phyloP scores from a whole-genome alignment of 805 yeast species.

The Sporopachydermia lactativora region DNA sequence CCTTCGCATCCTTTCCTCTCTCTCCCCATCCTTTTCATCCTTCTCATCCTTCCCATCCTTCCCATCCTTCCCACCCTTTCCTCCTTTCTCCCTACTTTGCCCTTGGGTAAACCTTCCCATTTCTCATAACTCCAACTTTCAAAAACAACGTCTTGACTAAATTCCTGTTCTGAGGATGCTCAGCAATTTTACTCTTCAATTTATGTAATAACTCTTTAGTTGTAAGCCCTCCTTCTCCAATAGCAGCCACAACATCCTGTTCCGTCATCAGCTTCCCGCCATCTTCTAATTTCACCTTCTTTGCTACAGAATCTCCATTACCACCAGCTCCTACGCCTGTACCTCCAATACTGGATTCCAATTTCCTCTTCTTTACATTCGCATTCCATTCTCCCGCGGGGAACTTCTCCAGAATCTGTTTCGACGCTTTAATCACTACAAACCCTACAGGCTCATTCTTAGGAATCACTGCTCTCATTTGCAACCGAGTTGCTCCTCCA shows the following conservation, averaged over 20 bases:
- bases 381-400: conserved; percentile 86
- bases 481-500: conserved; percentile 14
- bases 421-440: conserved; percentile 51
- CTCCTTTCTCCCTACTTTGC: conserved; percentile 4
- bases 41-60: neutral
- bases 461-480: conserved; percentile 16
- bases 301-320: conserved; percentile 18
- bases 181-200: conserved; percentile 46
- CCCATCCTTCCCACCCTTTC: neutral
- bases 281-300: conserved; percentile 26
- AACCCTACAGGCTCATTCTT: conserved; percentile 34
- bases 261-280: conserved; percentile 39
- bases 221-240: conserved; percentile 30
- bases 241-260: conserved; percentile 54
- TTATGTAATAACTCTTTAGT: conserved; percentile 49
- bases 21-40: neutral
- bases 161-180: conserved; percentile 48
- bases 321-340: conserved; percentile 7
- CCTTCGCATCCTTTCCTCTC: no score
- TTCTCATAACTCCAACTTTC: conserved; percentile 39
- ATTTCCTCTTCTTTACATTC: conserved; percentile 22
- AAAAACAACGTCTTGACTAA: conserved; percentile 44
- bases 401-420: conserved; percentile 44
- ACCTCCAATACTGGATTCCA: conserved; percentile 8
- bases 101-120: conserved; percentile 19